Evolutionary conservation across 2,329 filamentous ascomycete species (phyloP), one percentile per base, ranked within the genome.

Genomic region (Cytospora piceae): DNA sequence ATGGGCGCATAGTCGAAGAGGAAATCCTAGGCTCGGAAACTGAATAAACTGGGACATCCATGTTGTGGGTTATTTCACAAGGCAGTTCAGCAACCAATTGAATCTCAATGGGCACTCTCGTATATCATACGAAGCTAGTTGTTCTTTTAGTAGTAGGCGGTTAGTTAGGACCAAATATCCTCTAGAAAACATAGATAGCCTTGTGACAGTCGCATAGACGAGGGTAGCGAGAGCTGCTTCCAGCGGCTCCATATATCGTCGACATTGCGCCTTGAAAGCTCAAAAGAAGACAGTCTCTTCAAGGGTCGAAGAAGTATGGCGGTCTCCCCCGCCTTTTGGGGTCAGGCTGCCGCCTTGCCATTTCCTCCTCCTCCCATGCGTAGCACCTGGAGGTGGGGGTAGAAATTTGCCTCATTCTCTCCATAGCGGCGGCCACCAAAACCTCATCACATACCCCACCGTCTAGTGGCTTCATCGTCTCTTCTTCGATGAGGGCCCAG

Each of bases 301-400:
- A 61, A 54, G 59, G 17, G 59, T 61, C 59, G 12, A 61, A 61
- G 34, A 61, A 61, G 51, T 61, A 61, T 2, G 59, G 59, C 11
- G 59, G 51, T 46, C 59, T 61, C 34, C 59, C 59, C 17, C 17
- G 59, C 37, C 17, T 61, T 24, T 54, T 46, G 8, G 32, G 34
- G 59, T 61, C 59, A 31, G 51, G 59, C 59, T 61, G 59, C 51
- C 34, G 59, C 34, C 59, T 61, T 29, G 59, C 15, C 34, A 32
- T 31, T 24, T 61, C 59, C 51, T 55, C 59, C 1, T 55, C 59
- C 20, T 61, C 14, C 59, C 34, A 61, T 20, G 3, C 7, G 51
- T 55, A 55, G 31, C 34, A 54, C 31, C 59, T 61, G 51, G 59
- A 54, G 59, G 51, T 32, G 12, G 58, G 59, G 3, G 51, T 61